A percentile compares a stretch with the other conserved stretches of the same genome.
Conservation (phyloP, 805 yeast genomes). For the Candida chilensis region DNA sequence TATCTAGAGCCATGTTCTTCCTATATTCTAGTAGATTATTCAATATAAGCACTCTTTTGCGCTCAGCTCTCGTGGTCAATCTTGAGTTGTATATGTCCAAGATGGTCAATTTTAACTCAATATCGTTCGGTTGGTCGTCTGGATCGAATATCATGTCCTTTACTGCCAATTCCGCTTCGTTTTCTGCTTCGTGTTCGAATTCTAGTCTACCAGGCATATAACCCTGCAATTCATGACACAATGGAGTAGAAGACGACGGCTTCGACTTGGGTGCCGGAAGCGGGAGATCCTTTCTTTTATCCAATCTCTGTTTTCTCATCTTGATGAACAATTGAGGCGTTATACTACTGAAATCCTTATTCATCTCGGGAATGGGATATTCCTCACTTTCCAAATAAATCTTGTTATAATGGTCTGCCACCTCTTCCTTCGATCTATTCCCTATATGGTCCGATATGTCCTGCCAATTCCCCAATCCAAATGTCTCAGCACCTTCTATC, state of each 20-base stretch:
- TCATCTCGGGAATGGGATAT: constrained; percentile 88
- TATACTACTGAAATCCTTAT: constrained; percentile 51
- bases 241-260: constrained; percentile 86
- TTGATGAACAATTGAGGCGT: constrained; percentile 63
- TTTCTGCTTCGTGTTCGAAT: constrained; percentile 93
- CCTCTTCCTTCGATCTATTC: constrained; percentile 86
- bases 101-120: constrained; percentile 80
- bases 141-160: constrained; percentile 95
- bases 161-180: constrained; percentile 90
- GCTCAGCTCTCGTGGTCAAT: constrained; percentile 85
- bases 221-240: constrained; percentile 95
- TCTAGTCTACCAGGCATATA: constrained; percentile 98
- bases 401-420: constrained; percentile 69
- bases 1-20: constrained; percentile 72
- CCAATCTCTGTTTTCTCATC: constrained; percentile 61
- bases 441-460: constrained; percentile 97
- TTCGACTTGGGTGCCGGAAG: constrained; percentile 79
- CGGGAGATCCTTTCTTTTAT: constrained; percentile 61
- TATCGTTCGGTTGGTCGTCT: constrained; percentile 82
- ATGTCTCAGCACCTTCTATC: constrained; percentile 85
- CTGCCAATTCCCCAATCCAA: constrained; percentile 96
- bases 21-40: constrained; percentile 81
- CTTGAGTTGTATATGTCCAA: constrained; percentile 86
- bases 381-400: constrained; percentile 59
- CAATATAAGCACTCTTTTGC: constrained; percentile 72